Percentiles rank a stretch among this genome's conserved stretches.
Evolutionary conservation across 1,139 yeast species (phyloP).

Genomic region (Sugiyamaella sp.): DNA sequence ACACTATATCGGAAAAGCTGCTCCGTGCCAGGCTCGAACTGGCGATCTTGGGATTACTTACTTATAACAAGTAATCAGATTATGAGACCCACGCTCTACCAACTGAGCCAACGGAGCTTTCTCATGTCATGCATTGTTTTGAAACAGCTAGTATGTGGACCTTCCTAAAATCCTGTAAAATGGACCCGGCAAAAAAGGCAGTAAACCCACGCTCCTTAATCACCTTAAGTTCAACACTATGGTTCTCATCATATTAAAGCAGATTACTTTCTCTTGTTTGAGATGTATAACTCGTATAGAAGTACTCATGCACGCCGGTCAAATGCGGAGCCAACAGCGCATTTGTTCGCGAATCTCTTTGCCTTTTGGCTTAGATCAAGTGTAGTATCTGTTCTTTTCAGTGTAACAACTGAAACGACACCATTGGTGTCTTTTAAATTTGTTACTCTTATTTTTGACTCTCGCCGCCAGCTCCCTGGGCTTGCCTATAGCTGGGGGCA

Average conservation of each 20-base stretch:
- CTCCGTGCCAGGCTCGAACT: conserved; percentile 22
- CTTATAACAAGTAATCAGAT: conserved; percentile 12
- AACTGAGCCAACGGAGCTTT: conserved; percentile 41
- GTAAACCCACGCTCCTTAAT: too few relatives aligned
- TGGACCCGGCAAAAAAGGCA: too few relatives aligned
- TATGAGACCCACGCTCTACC: conserved; percentile 44
- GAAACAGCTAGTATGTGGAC: too few relatives aligned
- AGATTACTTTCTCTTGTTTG: too few relatives aligned
- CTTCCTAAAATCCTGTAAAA: too few relatives aligned
- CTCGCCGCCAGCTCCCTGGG: conserved; percentile 64
- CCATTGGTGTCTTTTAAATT: conserved; percentile 76
- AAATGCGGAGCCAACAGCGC: too few relatives aligned
- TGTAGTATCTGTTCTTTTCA: conserved; percentile 99
- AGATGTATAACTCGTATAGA: too few relatives aligned
- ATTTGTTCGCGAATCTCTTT: conserved; percentile 71
- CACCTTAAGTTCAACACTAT: too few relatives aligned
- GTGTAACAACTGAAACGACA: conserved; percentile 99
- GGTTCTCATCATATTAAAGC: too few relatives aligned
- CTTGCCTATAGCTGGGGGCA: conserved; percentile 76
- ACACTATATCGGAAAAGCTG: conserved; percentile 62
- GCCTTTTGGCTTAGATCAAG: conserved; percentile 99
- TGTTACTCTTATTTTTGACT: conserved; percentile 83
- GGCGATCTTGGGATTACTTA: conserved; percentile 40
- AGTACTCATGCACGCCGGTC: too few relatives aligned
- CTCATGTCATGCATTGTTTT: not conserved